Conservation (phyloP, 2,329 filamentous ascomycete genomes). For the Metarhizium album region DNA sequence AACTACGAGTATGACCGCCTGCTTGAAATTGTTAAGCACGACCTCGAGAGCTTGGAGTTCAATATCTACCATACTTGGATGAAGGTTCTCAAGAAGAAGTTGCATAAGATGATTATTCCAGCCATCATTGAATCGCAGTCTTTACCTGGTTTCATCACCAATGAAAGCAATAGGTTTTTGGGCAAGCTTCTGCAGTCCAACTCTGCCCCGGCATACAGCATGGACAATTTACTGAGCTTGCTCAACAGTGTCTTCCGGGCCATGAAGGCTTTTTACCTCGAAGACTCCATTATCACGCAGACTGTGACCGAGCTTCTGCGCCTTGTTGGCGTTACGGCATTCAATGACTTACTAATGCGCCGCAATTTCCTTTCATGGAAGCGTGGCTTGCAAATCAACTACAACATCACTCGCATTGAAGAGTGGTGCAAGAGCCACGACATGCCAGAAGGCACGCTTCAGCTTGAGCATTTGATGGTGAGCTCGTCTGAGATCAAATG, state of each 20-base stretch:
- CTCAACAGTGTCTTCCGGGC: slow-evolving; percentile 96
- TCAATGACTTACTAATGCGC: slow-evolving; percentile 96
- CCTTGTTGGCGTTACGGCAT: slow-evolving; percentile 91
- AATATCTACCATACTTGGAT: slow-evolving; percentile 99
- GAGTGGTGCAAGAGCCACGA: slow-evolving; percentile 99
- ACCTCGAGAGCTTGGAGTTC: slow-evolving; percentile 95
- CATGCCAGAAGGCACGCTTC: slow-evolving; percentile 95
- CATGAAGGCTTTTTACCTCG: slow-evolving; percentile 97
- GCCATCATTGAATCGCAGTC: slow-evolving; percentile 99
- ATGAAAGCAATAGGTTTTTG: slow-evolving; percentile 95
- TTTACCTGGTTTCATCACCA: slow-evolving; percentile 94
- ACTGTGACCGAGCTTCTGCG: slow-evolving; percentile 88
- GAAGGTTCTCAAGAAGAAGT: slow-evolving; percentile 98
- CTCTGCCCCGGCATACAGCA: slow-evolving; percentile 91
- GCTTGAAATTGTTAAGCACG: slow-evolving; percentile 97
- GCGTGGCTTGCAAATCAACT: slow-evolving; percentile 97
- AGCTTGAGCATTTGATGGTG: slow-evolving; percentile 96
- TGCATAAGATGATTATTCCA: slow-evolving; percentile 99
- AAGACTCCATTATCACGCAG: slow-evolving; percentile 92
- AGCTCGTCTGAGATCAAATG: slow-evolving; percentile 8
- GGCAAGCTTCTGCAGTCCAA: slow-evolving; percentile 90
- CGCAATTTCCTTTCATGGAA: slow-evolving; percentile 99
- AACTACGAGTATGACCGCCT: slow-evolving; percentile 98
- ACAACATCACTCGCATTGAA: slow-evolving; percentile 98
- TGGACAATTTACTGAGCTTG: slow-evolving; percentile 94